Percentiles rank a stretch among this genome's conserved stretches.
Evolutionary conservation across 108 stramenopile genomes (phyloP).

Genomic region (Phaeodactylum tricornutum): DNA sequence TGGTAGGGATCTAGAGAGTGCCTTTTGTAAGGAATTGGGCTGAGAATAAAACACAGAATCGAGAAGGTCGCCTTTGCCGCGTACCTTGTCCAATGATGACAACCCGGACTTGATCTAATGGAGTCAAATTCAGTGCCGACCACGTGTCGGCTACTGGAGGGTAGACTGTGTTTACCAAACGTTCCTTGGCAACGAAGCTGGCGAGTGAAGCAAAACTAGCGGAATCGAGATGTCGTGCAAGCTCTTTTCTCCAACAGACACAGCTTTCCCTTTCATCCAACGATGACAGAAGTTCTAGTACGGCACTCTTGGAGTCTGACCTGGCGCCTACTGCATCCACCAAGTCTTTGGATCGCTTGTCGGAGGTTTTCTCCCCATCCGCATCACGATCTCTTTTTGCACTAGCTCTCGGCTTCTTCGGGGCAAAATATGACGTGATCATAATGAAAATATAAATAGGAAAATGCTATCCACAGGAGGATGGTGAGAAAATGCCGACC

Average conservation of each 20-base stretch:
- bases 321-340: too few species aligned
- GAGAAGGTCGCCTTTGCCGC: too few species aligned
- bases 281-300: neutral
- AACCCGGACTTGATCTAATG: slow-evolving; percentile 63
- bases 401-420: too few species aligned
- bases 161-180: slow-evolving; percentile 38
- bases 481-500: too few species aligned
- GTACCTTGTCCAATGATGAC: slow-evolving; percentile 99
- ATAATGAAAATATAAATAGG: too few species aligned
- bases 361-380: neutral
- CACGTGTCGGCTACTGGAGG: slow-evolving; percentile 82
- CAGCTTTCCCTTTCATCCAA: neutral
- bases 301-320: neutral
- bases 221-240: neutral
- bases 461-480: too few species aligned
- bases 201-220: slow-evolving; percentile 18
- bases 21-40: too few species aligned
- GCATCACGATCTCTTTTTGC: neutral
- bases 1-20: slow-evolving; percentile 99
- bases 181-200: slow-evolving; percentile 20
- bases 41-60: too few species aligned
- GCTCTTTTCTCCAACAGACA: neutral
- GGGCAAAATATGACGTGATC: too few species aligned
- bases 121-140: slow-evolving; percentile 83
- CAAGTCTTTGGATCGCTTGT: too few species aligned